Base-by-base conservation (phyloP, 345 rosid species). In the Pistacia atlantica region DNA sequence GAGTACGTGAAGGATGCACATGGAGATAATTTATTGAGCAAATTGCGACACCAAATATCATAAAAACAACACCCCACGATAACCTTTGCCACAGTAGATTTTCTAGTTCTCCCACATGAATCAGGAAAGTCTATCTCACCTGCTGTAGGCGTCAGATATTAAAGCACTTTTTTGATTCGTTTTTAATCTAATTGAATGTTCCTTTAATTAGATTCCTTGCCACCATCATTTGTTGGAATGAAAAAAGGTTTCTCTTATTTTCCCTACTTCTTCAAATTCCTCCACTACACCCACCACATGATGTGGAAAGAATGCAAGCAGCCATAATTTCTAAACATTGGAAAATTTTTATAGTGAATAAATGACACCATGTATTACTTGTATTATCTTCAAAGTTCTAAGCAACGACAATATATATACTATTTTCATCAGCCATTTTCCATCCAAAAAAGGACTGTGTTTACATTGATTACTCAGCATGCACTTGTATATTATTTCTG, bases 81-180 rank as follows among this genome's bases (percentile, higher is more conserved):
- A 22, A 46, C 68, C 54, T 58, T 54, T 42, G 69, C 37, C 25
- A 77, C 35, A 61, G 78, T 54, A 77, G 54, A 65, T 31, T 75
- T 81, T 71, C 75, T 72, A 72, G 63, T 71, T 65, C 69, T 52
- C 80, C 80, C 76, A 60, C 74, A 78, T 79, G 77, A 78, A 64
- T 31, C 55, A 31, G 52, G 45, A 69, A 75, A 76, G 77, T 25
- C 78, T 80, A 81, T 67, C 49, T 69, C 69, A 82, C 65, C 80
- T 71, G 58, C 69, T 75, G 55, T 59, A 13, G 58, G 57, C 25
- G 28, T 22, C 57, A 25, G 58, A 49, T 74, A 73, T 81, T 63
- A 52, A 73, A 84, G 63, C 65, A 63, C 49, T 58, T 60, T 42
- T 69, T 55, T 59, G 76, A 67, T 31, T 68, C 73, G 33, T 64